Base-by-base conservation (phyloP, 225 moss, liverwort and hornwort genomes). In the Rhytidiadelphus loreus region DNA sequence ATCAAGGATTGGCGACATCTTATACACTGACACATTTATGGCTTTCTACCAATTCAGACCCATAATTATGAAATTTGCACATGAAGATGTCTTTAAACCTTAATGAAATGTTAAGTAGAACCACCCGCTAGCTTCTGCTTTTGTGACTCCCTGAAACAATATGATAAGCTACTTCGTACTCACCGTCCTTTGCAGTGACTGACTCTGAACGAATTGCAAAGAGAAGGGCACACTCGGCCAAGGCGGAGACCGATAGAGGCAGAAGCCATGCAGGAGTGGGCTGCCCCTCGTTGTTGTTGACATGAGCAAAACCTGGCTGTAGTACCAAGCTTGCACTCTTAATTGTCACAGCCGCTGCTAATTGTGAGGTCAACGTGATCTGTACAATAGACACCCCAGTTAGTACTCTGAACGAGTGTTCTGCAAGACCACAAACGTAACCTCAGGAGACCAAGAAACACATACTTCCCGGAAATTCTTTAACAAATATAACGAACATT, bases 351-450 rank as follows among this genome's bases (percentile, higher is more conserved):
- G 91, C 95, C 78, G 96, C 95, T 64, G 95, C 93, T 92, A 99
- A 89, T 89, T 99, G 96, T 81, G 99, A 99, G 89, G 90, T 93
- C 87, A 99, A 94, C 48, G 95, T 96, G 69, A 97, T 95, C 99
- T 99, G 95, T 89, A 85, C 46, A 33, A 81, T 63, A 62, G 26
- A 78, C n/a, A 44, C 53, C 68, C 68, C 77, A 64, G 77, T 92
- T 87, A 92, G 60, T 61, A 53, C 18, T 74, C 52, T 83, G 73
- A 58, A 86, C 35, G n/a, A 37, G 68, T 60, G 73, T 90, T 74
- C 72, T 81, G 77, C 82, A 85, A 81, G 88, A 37, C 37, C 63
- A 59, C 63, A 83, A 75, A 83, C 10, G 61, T 74, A 61, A 55
- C 76, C 84, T 53, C 58, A 85, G 81, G 62, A 70, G 58, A 80